Conservation (phyloP, 192 early-diverging fungal genomes). For the Linnemannia zychae region DNA sequence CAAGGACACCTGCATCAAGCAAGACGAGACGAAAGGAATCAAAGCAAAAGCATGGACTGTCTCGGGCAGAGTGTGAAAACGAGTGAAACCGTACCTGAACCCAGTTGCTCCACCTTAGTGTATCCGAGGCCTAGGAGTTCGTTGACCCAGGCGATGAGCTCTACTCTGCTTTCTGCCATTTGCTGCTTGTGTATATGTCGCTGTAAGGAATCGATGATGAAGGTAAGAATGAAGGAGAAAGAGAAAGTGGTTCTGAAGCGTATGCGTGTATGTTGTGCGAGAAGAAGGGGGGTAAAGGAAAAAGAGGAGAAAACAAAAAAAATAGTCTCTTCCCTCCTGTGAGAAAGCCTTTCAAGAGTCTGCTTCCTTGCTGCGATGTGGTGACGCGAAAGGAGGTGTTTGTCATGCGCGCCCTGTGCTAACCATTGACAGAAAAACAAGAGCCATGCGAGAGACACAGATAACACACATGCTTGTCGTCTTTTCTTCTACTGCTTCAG, state of each 20-base stretch:
- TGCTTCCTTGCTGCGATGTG: not conserved
- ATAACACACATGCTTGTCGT: not conserved
- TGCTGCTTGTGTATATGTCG: not conserved
- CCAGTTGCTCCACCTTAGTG: slow-evolving; percentile 95
- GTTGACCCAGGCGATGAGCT: slow-evolving; percentile 95
- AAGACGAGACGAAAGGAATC: no score
- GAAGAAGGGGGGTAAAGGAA: not conserved
- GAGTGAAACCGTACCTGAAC: slow-evolving; percentile 75
- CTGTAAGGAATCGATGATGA: slow-evolving; percentile 4
- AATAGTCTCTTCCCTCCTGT: not conserved
- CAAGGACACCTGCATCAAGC: no score
- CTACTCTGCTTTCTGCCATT: slow-evolving; percentile 92
- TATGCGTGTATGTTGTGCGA: slow-evolving; percentile 14
- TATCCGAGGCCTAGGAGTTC: slow-evolving; percentile 90
- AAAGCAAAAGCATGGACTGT: no score
- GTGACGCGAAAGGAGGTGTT: slow-evolving; percentile 30
- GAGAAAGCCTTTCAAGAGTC: not conserved
- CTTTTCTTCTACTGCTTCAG: not conserved
- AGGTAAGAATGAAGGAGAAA: not conserved
- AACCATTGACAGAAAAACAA: not conserved
- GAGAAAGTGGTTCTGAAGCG: not conserved
- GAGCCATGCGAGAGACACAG: not conserved
- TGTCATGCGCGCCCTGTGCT: slow-evolving; percentile 24
- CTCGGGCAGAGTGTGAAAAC: no score
- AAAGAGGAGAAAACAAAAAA: not conserved